Conservation (phyloP, 23 red algal genomes). For the Porphyridium purpureum region DNA sequence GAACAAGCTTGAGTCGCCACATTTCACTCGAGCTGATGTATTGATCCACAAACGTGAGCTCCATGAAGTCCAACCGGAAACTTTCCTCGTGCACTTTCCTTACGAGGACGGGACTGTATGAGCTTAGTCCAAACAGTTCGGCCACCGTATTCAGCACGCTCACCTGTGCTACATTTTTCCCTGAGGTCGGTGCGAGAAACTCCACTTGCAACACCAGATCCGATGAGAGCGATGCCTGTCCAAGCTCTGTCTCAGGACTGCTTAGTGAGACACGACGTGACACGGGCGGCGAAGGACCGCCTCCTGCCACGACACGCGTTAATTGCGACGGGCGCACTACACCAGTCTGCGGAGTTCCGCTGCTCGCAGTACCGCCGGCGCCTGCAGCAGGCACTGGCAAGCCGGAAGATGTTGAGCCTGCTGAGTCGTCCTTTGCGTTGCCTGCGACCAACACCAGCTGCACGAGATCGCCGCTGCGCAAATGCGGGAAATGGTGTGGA, state of each 20-base stretch:
- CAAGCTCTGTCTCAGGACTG: background rate
- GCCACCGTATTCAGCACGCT: background rate
- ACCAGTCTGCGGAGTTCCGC: background rate
- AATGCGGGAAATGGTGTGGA: background rate
- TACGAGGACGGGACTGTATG: background rate
- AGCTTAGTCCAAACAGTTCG: background rate
- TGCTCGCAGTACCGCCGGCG: background rate
- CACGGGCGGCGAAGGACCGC: no score
- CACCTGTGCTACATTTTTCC: background rate
- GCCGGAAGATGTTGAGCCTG: background rate
- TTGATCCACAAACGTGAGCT: conserved; percentile 6
- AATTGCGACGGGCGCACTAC: background rate
- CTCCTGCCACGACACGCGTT: background rate
- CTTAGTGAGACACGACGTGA: no score
- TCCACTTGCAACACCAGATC: no score
- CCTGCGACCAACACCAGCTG: background rate
- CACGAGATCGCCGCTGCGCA: background rate
- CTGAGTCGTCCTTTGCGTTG: background rate
- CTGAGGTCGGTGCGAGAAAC: background rate
- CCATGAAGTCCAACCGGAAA: conserved; percentile 1
- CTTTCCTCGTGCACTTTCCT: background rate
- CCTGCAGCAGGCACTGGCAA: background rate
- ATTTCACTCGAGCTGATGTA: conserved; percentile 19
- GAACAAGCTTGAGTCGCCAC: conserved; percentile 13
- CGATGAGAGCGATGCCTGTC: background rate